Conservation (phyloP, 1,284 basidiomycete species). For the Rhodotorula sp. region DNA sequence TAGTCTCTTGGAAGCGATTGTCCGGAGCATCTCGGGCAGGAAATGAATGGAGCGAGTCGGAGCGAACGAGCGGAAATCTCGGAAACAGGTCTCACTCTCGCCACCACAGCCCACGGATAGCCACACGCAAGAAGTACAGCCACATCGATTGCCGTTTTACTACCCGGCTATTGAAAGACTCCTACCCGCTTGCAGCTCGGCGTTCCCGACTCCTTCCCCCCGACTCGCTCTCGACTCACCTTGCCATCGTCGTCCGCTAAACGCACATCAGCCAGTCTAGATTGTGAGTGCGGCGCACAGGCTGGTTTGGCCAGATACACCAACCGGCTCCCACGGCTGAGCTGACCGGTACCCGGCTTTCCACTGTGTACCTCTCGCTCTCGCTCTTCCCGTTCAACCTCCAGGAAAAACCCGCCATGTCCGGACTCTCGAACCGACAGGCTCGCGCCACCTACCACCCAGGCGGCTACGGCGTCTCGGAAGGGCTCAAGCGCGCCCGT, state of each 20-base stretch:
- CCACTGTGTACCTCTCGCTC: not conserved
- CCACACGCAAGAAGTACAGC: not conserved
- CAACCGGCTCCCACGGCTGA: not conserved
- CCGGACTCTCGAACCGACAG: not conserved
- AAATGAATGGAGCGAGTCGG: not conserved
- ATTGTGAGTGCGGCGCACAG: too few relatives aligned
- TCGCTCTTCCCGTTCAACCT: too few relatives aligned
- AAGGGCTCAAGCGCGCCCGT: constrained; percentile 79
- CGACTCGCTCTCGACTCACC: not conserved
- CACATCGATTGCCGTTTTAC: fast-evolving
- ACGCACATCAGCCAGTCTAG: too few relatives aligned
- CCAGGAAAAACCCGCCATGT: not conserved
- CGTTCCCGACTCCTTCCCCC: not conserved
- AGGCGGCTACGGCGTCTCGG: constrained; percentile 60
- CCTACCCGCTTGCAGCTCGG: not conserved
- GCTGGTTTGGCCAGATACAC: too few relatives aligned
- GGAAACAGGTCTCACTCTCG: not conserved
- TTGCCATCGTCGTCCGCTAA: too few relatives aligned
- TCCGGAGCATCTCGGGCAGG: constrained; percentile 7
- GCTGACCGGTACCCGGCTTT: not conserved
- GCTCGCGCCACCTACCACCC: constrained; percentile 35
- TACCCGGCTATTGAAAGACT: not conserved
- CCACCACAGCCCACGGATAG: not conserved
- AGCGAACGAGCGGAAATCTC: not conserved
- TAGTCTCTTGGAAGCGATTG: not conserved